Base-by-base conservation (phyloP, 192 early-diverging fungal genomes). In the Coemansia sp. region DNA sequence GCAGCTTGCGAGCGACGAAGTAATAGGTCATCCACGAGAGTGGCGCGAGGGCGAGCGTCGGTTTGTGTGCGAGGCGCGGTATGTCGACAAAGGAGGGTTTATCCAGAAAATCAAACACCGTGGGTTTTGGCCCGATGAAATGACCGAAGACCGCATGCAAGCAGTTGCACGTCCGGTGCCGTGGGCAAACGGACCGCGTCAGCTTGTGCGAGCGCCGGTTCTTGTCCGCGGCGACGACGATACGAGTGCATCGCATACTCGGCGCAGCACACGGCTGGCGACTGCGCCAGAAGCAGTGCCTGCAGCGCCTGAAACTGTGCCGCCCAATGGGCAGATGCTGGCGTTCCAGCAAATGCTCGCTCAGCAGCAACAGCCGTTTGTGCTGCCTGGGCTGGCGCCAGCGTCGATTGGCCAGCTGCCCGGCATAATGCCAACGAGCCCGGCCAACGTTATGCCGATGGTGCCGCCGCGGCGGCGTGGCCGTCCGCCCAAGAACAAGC, bases 401-500 rank as follows among this genome's bases (percentile, higher is more conserved):
- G 61, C 44, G 15, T n/a, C 51, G n/a, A 21, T 34, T 18, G 61
- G 50, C 9, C 4, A 24, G 25, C 5, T 54, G 12, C n/a, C 52
- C 0, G 51, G 38, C 25, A 1, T 23, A 3, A 26, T 14, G 49
- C 52, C 73, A 3, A 20, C 26, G 24, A 25, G 58, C 7, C 56
- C 52, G 20, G 17, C 31, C 3, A 15, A 55, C 14, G 57, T 65
- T 23, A 25, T 61, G 42, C 52, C 56, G 3, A 7, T 64, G 12
- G 54, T 50, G 24, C 24, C 67, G 34, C 77, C 71, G n/a, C 66
- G 50, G 49, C 63, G 71, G 8, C 76, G 76, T 28, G 76, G 76
- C 0, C 67, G 76, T 11, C 76, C 76, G 18, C 76, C 76, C 34
- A 79, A 79, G 61, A 79, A 79, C 54, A 70, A 73, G 68, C 67